These are phyloP conservation scores for Tilletia indica DNA, from an alignment of 1,284 basidiomycete genomes.

Conservation along the genomic window DNA sequence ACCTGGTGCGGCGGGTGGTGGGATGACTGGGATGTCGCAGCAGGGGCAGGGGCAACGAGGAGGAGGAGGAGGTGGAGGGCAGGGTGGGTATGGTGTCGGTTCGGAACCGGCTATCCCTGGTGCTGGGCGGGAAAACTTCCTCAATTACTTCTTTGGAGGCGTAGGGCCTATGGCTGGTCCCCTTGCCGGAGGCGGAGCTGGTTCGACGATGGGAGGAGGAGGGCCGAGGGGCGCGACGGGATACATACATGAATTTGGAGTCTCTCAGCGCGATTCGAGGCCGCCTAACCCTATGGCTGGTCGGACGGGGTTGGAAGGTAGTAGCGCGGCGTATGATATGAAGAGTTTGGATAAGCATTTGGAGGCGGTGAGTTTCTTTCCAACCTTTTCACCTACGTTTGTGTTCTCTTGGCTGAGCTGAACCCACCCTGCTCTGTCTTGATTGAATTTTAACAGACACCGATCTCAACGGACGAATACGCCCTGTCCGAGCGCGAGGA, in stretches of 20 bases:
- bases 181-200: slow-evolving; percentile 1
- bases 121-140: slow-evolving; percentile 43
- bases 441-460: slow-evolving; percentile 58
- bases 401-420: too few relatives aligned
- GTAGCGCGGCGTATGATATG: slow-evolving; percentile 92
- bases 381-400: too few relatives aligned
- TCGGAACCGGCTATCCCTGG: slow-evolving; percentile 24
- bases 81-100: background rate
- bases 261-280: background rate
- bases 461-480: slow-evolving; percentile 64
- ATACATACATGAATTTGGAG: background rate
- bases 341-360: slow-evolving; percentile 90
- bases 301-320: slow-evolving; percentile 68
- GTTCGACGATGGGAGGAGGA: background rate
- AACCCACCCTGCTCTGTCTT: background rate
- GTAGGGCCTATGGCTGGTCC: slow-evolving; percentile 32
- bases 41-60: slow-evolving; percentile 8
- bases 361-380: slow-evolving; percentile 44
- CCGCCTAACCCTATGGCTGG: slow-evolving; percentile 60
- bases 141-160: slow-evolving; percentile 55
- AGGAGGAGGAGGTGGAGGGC: background rate
- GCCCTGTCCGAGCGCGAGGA: slow-evolving; percentile 76
- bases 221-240: background rate
- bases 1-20: too few relatives aligned
- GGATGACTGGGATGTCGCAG: too few relatives aligned